A percentile compares a stretch with the other conserved stretches of the same genome.
phyloP scores from a whole-genome alignment of 495 filamentous ascomycete genomes.

The Rusavskia elegans region DNA sequence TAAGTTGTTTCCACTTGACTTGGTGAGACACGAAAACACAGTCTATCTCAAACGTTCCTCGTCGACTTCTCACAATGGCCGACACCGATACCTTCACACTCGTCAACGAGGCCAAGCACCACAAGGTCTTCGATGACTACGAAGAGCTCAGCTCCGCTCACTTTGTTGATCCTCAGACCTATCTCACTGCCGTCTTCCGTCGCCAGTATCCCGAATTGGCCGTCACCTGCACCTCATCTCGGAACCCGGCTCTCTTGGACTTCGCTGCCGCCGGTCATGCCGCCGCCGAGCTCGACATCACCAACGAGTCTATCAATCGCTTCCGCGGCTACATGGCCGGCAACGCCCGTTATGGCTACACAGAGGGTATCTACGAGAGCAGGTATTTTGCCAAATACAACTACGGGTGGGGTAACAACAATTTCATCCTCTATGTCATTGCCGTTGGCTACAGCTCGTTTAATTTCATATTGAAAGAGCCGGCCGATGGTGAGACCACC shows the following conservation, averaged over 20 bases:
- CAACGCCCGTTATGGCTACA: neutral
- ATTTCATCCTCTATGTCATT: slow-evolving; percentile 2
- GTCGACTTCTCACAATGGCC: neutral
- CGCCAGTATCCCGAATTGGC: slow-evolving; percentile 1
- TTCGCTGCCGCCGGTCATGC: slow-evolving; percentile 1
- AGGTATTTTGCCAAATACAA: slow-evolving; percentile 3
- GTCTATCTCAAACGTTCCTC: too few species aligned
- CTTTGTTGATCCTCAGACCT: neutral
- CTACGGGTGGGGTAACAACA: neutral
- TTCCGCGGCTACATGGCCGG: neutral
- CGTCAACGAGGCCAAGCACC: neutral
- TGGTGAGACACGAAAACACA: too few species aligned
- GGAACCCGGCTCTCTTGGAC: neutral
- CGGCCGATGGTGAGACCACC: neutral
- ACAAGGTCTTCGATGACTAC: slow-evolving; percentile 1
- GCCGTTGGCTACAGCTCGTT: neutral
- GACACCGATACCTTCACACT: neutral
- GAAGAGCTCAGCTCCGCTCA: neutral
- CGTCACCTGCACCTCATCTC: neutral
- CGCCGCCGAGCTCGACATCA: neutral
- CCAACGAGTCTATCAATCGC: neutral
- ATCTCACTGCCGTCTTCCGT: neutral
- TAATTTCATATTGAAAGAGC: slow-evolving; percentile 4
- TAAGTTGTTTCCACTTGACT: too few species aligned
- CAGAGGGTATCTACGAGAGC: neutral